Evolutionary conservation across 352 stramenopile species (phyloP).

Genomic region (Pythium graminicola): DNA sequence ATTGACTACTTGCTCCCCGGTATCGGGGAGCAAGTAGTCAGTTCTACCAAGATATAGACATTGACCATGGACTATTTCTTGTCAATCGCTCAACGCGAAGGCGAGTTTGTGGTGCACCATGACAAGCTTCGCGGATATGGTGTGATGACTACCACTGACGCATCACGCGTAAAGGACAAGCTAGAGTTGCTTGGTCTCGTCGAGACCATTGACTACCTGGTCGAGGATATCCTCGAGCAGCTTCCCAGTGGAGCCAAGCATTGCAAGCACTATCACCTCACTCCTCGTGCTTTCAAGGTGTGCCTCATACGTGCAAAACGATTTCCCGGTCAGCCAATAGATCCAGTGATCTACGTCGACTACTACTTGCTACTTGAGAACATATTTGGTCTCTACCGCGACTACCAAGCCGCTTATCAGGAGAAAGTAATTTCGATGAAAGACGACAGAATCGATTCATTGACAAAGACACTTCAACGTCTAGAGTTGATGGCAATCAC

Average conservation of each 20-base stretch:
- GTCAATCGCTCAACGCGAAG: neutral
- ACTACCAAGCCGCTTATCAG: neutral
- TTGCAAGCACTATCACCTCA: neutral
- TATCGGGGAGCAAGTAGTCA: too few species aligned
- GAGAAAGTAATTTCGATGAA: slow-evolving; percentile 1
- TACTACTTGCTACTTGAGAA: slow-evolving; percentile 5
- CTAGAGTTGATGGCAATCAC: neutral
- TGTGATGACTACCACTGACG: neutral
- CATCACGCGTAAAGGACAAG: neutral
- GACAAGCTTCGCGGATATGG: neutral
- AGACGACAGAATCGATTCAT: neutral
- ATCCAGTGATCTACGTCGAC: slow-evolving; percentile 1
- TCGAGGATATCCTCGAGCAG: too few species aligned
- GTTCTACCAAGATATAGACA: too few species aligned
- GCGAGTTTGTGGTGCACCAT: neutral
- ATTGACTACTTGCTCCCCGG: too few species aligned
- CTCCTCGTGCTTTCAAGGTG: slow-evolving; percentile 1
- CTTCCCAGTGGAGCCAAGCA: too few species aligned
- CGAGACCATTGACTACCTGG: neutral
- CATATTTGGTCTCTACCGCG: neutral
- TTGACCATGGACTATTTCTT: too few species aligned
- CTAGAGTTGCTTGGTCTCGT: neutral
- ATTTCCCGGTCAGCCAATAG: neutral
- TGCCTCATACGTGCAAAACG: slow-evolving; percentile 1
- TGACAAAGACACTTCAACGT: too few species aligned